These are phyloP conservation scores for Nicotiana attenuata DNA, from an alignment of 257 asterid species.

Conservation along the genomic window DNA sequence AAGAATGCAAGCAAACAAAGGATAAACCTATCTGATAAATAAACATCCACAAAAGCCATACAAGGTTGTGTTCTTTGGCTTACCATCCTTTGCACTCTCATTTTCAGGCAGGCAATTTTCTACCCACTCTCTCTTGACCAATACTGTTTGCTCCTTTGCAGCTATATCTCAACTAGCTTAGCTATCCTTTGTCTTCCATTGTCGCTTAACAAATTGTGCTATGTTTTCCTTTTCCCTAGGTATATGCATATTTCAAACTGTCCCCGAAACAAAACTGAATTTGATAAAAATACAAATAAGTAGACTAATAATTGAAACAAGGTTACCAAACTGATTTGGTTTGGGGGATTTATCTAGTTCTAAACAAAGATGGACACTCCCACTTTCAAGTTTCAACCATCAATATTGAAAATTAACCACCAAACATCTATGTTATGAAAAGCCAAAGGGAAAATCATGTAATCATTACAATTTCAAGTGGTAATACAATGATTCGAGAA, in stretches of 20 bases:
- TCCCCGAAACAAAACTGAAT: background rate
- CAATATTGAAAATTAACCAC: background rate
- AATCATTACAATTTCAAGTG: background rate
- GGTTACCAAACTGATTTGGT: background rate
- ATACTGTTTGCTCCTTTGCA: background rate
- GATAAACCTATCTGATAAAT: background rate
- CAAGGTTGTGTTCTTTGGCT: no score
- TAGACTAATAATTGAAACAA: background rate
- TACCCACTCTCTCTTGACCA: background rate
- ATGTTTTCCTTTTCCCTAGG: background rate
- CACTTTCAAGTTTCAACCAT: background rate
- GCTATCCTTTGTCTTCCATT: background rate
- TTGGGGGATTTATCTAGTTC: background rate
- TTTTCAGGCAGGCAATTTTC: no score
- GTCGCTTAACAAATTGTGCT: background rate
- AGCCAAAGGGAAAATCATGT: slow-evolving; percentile 4
- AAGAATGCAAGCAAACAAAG: background rate
- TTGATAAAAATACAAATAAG: background rate
- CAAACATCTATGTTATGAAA: background rate
- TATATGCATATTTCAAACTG: background rate
- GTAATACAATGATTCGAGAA: background rate
- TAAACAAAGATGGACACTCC: background rate
- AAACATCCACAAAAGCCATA: no score
- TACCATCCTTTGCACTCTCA: background rate
- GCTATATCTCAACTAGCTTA: background rate